phyloP scores from a whole-genome alignment of 768 basidiomycete species.

The Galerina sulciceps region DNA sequence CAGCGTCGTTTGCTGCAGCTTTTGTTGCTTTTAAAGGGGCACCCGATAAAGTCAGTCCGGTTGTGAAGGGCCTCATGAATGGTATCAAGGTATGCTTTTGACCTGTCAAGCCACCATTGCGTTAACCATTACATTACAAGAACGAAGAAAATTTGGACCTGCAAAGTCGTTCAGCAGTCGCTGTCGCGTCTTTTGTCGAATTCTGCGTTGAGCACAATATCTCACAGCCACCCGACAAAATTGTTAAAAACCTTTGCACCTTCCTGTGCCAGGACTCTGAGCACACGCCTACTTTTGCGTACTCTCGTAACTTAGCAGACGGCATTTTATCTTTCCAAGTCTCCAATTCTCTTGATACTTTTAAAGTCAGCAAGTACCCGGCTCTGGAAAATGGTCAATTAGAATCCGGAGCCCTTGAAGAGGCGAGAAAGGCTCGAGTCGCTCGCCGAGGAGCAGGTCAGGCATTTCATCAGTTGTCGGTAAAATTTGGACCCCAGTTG shows the following conservation, averaged over 20 bases:
- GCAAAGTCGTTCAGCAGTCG: constrained; percentile 84
- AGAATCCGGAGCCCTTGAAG: constrained; percentile 49
- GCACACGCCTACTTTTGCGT: constrained; percentile 88
- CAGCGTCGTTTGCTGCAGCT: constrained; percentile 88
- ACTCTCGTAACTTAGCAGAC: constrained; percentile 58
- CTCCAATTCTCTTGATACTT: constrained; percentile 26
- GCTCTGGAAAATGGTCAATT: constrained; percentile 41
- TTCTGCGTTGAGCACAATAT: constrained; percentile 79
- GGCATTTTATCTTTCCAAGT: constrained; percentile 81
- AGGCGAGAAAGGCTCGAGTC: constrained; percentile 65
- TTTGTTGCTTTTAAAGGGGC: constrained; percentile 85
- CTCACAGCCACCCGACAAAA: constrained; percentile 89
- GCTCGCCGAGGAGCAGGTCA: constrained; percentile 85
- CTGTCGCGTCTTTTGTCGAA: constrained; percentile 87
- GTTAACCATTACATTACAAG: constrained; percentile 36
- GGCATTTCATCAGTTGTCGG: constrained; percentile 80
- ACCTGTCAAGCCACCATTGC: background rate
- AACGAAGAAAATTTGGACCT: constrained; percentile 88
- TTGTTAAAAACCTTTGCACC: constrained; percentile 95
- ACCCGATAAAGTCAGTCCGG: constrained; percentile 93
- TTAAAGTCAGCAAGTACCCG: constrained; percentile 33
- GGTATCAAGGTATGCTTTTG: constrained; percentile 82
- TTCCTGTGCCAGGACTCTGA: constrained; percentile 93
- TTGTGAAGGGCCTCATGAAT: constrained; percentile 97
- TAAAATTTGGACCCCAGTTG: constrained; percentile 72